Evolutionary conservation across 768 basidiomycete species (phyloP), one percentile per base, ranked within the genome.

Genomic region (Symmetrospora coprosmae): DNA sequence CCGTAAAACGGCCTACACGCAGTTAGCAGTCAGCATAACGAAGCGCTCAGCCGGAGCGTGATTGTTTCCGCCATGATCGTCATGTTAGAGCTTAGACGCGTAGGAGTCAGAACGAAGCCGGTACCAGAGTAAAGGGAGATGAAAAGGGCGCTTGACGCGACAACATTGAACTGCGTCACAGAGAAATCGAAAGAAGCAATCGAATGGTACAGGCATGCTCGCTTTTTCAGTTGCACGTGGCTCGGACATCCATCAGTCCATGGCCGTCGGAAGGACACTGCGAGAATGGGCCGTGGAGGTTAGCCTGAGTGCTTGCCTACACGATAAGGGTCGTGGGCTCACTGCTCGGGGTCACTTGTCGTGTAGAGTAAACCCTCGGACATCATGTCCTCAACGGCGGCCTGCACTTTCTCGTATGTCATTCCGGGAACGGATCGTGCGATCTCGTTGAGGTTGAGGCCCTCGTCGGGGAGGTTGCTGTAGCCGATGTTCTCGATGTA

Each of bases 401-500:
- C 37, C 39, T 52, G n/a, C 25, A 64, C 30, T 72, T 89, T 27
- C n/a, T 31, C 49, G 4, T 59, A 23, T 30, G 58, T 2, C 4
- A 90, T 31, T 87, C 88, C 39, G 86, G 41, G 17, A 16, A 59
- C 35, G 41, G 21, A 19, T 43, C 56, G 87, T 65, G 82, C 83
- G 65, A 92, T 85, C 23, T 79, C 84, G 70, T 91, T 90, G 17
- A 91, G 87, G 71, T 88, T 84, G 51, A 92, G 81, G 66, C 87
- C 87, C 30, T 87, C 84, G 70, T 50, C 69, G 65, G 40, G 72
- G 66, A 46, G 79, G 76, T 62, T 79, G 7, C 46, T 50, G 1
- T n/a, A 16, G 13, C 23, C 41, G 27, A 60, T 46, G 75, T 33
- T 63, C 33, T 75, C 70, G 56, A 89, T 81, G 69, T 81, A 82